These are phyloP conservation scores for Globisporangium recalcitrans DNA, from an alignment of 352 stramenopile genomes.

Conservation along the genomic window DNA sequence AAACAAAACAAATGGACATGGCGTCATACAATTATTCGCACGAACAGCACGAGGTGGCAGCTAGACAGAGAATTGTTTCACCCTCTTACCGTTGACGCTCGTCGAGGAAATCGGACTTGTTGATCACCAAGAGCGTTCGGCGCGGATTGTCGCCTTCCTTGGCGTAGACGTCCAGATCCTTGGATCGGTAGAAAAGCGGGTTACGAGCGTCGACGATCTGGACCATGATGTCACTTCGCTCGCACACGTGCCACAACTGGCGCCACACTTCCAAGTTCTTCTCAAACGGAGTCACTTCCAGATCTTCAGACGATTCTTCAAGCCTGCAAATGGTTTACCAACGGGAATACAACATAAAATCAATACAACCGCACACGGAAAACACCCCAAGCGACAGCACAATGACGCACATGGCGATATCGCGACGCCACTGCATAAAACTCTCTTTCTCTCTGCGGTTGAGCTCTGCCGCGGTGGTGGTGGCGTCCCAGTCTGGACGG, in stretches of 20 bases:
- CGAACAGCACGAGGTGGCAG: not conserved
- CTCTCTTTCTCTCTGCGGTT: slow-evolving; percentile 93
- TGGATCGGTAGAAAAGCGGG: slow-evolving; percentile 97
- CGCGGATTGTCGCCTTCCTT: slow-evolving; percentile 88
- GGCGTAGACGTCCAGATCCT: slow-evolving; percentile 94
- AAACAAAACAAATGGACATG: not conserved
- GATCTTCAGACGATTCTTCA: slow-evolving; percentile 66
- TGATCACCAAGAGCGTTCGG: slow-evolving; percentile 95
- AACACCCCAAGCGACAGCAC: not conserved
- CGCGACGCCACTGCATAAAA: slow-evolving; percentile 97
- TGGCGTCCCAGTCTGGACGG: slow-evolving; percentile 92
- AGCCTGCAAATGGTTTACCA: slow-evolving; percentile 31
- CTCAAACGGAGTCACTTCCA: slow-evolving; percentile 98
- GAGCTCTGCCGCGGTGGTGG: slow-evolving; percentile 94
- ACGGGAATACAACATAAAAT: not conserved
- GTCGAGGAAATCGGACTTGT: slow-evolving; percentile 99
- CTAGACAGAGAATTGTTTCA: not conserved
- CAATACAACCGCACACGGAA: not conserved
- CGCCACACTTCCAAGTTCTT: slow-evolving; percentile 99
- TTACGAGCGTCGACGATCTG: slow-evolving; percentile 99
- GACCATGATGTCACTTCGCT: slow-evolving; percentile 96
- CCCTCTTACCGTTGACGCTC: slow-evolving; percentile 76
- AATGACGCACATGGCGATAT: slow-evolving; percentile 85
- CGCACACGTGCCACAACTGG: slow-evolving; percentile 98
- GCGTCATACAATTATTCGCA: not conserved